Base-by-base conservation (phyloP, 192 early-diverging fungal species). In the Backusella parvicylindrica region DNA sequence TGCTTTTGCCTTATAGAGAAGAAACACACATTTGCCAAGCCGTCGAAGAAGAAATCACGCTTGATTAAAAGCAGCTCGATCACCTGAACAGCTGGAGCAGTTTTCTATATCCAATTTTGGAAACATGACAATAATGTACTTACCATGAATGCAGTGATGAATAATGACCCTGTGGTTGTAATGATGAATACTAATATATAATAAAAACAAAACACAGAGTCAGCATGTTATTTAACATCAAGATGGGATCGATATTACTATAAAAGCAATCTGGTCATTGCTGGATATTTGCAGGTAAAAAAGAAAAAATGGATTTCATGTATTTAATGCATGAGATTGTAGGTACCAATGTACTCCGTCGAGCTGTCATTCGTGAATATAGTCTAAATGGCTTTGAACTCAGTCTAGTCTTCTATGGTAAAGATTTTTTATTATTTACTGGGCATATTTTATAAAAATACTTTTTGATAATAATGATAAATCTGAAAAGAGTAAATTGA, bases 401-500 rank as follows among this genome's bases (percentile, higher is more conserved):
- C 18, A 91, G 90, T 37, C 77, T 95, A 49, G 93, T 83, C 71
- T 83, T 83, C 36, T 83, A 77, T 67, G 68, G 64, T 66, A 66
- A 31, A 28, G 5, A 15, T 12, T 35, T 35, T 35, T 35, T 35
- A 3, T 35, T 35, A 3, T 35, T 35, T 6, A 3, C 6, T 35
- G 2, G 33, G 33, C 6, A 6, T 35, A 35, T 3, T 35, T 3
- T 35, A 35, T 2, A 35, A 3, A 35, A 35, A 35, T 35, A 35
- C 2, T 6, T 3, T 2, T 35, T 6, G 16, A 0, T 26, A 13
- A 60, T 60, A 60, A 38, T 38, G 93, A 95, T 78, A 95, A 92
- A 83, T 83, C 93, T 33, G 93, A 93, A 75, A 95, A 93, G 84
- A n/a, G 83, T 89, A 70, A 95, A 95, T 77, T 93, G 89, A 85